Evolutionary conservation across 2,329 filamentous ascomycete species (phyloP), one percentile per base, ranked within the genome.

Genomic region (Rhynchosporium secalis): DNA sequence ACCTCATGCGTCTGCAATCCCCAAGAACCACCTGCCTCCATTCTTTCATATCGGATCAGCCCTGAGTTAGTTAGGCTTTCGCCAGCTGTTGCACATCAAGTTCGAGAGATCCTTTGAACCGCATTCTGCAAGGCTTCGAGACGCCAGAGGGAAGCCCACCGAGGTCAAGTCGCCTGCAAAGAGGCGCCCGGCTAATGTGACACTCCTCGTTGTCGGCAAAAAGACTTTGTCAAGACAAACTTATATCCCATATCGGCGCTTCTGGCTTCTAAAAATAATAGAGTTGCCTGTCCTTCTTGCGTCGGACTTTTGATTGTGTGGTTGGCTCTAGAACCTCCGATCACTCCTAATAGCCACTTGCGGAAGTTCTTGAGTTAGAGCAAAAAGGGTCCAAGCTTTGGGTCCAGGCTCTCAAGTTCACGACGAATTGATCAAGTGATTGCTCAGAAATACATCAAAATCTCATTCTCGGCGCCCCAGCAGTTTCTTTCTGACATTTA

Each of bases 91-190:
- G 49, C 49, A 54, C 33, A 12, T n/a, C 49, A 54, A 56, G 8
- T 56, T 43, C 36, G 40, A 45, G 26, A 56, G 31, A 10, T 26
- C 38, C 31, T n/a, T 45, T 45, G 38, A 26, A 12, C 38, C 28
- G 52, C 43, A 43, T 56, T n/a, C 6, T 45, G 28, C 54, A 56
- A 46, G 54, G 40, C 38, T 43, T 26, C 20, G 54, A 33, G 9
- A 20, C 13, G 20, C 36, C 26, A 8, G 33, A 54, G 36, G 51
- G 51, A 28, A 26, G 33, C 9, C 13, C 33, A 9, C n/a, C n/a
- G 48, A 52, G 49, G 36, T 38, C 26, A 40, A 56, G 38, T 43
- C 52, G 43, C 8, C 51, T 56, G 52, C 52, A 46, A 56, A 56
- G 54, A 56, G 54, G 38, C 54, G 54, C 54, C 41, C 54, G 54